A percentile compares a stretch with the other conserved stretches of the same genome.
Conservation (phyloP, 202 grass and related monocot species). For the Musa balbisiana region DNA sequence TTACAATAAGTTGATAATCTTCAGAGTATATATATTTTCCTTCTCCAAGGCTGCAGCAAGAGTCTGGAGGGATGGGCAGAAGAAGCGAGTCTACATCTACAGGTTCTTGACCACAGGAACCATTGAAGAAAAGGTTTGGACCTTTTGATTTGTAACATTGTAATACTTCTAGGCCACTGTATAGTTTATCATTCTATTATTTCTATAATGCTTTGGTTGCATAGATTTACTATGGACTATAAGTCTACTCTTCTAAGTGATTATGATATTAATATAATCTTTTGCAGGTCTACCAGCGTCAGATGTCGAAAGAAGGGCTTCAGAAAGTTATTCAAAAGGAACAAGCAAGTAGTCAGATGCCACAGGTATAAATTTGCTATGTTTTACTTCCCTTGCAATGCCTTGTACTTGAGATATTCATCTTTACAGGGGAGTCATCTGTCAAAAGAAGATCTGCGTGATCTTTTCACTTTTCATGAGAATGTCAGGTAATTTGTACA, state of each 20-base stretch:
- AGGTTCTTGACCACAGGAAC: slow-evolving; percentile 98
- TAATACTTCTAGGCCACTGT: neutral
- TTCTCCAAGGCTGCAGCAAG: slow-evolving; percentile 80
- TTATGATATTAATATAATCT: neutral
- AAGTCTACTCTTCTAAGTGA: neutral
- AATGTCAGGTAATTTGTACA: slow-evolving; percentile 51
- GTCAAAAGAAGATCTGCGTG: slow-evolving; percentile 79
- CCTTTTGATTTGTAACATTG: slow-evolving; percentile 22
- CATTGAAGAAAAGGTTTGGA: slow-evolving; percentile 93
- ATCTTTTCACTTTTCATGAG: slow-evolving; percentile 89
- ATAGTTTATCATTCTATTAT: neutral
- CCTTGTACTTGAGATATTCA: neutral
- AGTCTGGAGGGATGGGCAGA: slow-evolving; percentile 99
- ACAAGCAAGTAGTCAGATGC: slow-evolving; percentile 43
- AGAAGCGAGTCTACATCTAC: slow-evolving; percentile 98
- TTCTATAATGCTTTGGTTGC: neutral
- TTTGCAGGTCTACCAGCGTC: slow-evolving; percentile 80
- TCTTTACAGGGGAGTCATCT: slow-evolving; percentile 71
- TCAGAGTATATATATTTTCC: neutral
- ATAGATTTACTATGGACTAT: neutral
- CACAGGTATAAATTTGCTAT: slow-evolving; percentile 36
- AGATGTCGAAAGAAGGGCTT: slow-evolving; percentile 98
- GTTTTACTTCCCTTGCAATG: neutral
- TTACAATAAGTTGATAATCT: slow-evolving; percentile 11
- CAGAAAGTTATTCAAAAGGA: slow-evolving; percentile 91